Base-by-base conservation (phyloP, 1,284 basidiomycete species). In the Ganoderma boninense region DNA sequence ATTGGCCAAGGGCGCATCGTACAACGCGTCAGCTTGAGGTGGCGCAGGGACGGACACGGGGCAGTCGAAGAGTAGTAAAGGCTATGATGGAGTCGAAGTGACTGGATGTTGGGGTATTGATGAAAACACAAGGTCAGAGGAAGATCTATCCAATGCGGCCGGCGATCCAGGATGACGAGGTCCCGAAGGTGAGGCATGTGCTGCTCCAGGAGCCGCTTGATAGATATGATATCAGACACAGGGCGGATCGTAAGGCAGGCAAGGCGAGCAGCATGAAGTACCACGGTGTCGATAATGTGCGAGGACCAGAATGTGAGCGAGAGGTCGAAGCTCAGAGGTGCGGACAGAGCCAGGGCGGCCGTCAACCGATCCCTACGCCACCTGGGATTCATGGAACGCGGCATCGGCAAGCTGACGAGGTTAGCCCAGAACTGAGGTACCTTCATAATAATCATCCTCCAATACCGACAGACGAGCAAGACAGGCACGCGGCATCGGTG, bases 401-500 rank as follows among this genome's bases (percentile, higher is more conserved):
- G 38, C 16, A 16, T 5, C 14, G 16, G 56, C 14, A 20, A 59
- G 32, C 56, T 35, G 32, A 59, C 7, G 32, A 59, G 14, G 18
- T 59, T 64, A 2, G 63, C 29, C 63, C 63, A 64, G 63, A 52
- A 64, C 44, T 40, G 63, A 2, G 63, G 63, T 2, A 49, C 40
- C 18, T 40, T 54, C n/a, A 38, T 1, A 13, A 54, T 7, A 3
- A 64, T 20, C 18, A 5, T 6, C 4, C 52, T 8, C 64, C 64
- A 65, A 23, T 40, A 26, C 3, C 52, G 10, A 16, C 64, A 65
- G n/a, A 65, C 64, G 6, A 23, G 64, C 13, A 65, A 43, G 6
- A 65, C 38, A 20, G 32, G 40, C 10, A 57, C 4, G 38, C 11
- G 23, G 2, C 23, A 23, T 6, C 20, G 18, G 40, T 11, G 38